phyloP scores from a whole-genome alignment of 352 stramenopile genomes.

The Phytophthora sojae region DNA sequence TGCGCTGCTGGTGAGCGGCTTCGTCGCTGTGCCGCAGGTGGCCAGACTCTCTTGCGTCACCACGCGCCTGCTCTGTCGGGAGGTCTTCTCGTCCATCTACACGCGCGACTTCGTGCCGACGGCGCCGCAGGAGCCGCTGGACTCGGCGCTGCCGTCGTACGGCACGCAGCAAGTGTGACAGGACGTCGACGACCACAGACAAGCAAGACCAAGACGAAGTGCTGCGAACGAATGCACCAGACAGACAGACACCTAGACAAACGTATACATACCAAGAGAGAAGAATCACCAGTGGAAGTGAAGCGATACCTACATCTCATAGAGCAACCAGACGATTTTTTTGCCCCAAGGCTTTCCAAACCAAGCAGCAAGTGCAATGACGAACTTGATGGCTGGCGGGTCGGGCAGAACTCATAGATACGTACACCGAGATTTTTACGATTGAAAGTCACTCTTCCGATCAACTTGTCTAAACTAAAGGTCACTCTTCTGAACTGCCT shows the following conservation, averaged over 20 bases:
- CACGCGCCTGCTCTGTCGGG: constrained; percentile 59
- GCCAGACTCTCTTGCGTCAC: constrained; percentile 54
- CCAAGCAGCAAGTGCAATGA: background rate
- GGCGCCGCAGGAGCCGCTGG: constrained; percentile 3
- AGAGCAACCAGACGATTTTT: background rate
- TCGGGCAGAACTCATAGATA: background rate
- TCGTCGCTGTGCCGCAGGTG: constrained; percentile 60
- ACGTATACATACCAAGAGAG: background rate
- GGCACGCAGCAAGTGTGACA: constrained; percentile 40
- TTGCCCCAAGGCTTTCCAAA: background rate
- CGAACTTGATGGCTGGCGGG: background rate
- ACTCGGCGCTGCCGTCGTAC: constrained; percentile 20
- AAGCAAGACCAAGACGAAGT: constrained; percentile 8
- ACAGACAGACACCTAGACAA: background rate
- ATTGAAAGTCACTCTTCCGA: background rate
- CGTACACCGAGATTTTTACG: background rate
- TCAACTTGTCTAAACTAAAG: background rate
- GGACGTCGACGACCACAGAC: background rate
- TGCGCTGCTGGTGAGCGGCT: constrained; percentile 36
- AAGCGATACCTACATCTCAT: background rate
- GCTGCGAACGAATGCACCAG: constrained; percentile 16
- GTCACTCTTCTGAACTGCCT: background rate
- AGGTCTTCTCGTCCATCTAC: constrained; percentile 47
- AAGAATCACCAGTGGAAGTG: background rate
- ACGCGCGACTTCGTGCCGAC: constrained; percentile 28